These are phyloP conservation scores for Calophaca sinica DNA, from an alignment of 306 rosid genomes.

Conservation along the genomic window DNA sequence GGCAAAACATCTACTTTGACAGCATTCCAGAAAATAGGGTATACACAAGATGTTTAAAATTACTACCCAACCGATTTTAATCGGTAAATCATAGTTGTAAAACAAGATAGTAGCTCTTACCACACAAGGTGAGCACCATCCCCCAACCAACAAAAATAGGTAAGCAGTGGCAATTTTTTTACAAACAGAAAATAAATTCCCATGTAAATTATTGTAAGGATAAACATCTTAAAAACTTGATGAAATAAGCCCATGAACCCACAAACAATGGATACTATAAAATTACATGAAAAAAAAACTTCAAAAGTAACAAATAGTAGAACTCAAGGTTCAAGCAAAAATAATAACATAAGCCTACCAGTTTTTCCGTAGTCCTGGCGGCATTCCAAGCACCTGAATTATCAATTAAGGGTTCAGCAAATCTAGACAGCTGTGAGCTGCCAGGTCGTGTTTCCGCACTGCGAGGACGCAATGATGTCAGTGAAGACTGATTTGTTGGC, in stretches of 20 bases:
- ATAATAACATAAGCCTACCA: slow-evolving; percentile 59
- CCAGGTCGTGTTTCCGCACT: slow-evolving; percentile 99
- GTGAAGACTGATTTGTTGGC: slow-evolving; percentile 75
- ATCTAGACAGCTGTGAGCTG: slow-evolving; percentile 93
- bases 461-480: slow-evolving; percentile 80
- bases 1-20: neutral
- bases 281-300: neutral
- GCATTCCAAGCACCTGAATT: slow-evolving; percentile 80
- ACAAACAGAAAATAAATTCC: slow-evolving; percentile 17
- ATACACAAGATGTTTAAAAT: neutral
- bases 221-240: neutral
- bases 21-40: neutral
- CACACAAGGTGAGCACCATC: neutral
- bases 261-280: neutral
- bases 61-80: slow-evolving; percentile 13
- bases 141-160: neutral
- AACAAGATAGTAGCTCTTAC: slow-evolving; percentile 13
- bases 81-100: slow-evolving; percentile 10
- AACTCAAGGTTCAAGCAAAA: slow-evolving; percentile 26
- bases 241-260: too few species aligned
- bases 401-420: slow-evolving; percentile 82
- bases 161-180: neutral
- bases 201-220: neutral
- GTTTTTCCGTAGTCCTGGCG: slow-evolving; percentile 78
- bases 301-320: neutral